Conservation (phyloP, 108 stramenopile species). For the Epithemia pelagica region DNA sequence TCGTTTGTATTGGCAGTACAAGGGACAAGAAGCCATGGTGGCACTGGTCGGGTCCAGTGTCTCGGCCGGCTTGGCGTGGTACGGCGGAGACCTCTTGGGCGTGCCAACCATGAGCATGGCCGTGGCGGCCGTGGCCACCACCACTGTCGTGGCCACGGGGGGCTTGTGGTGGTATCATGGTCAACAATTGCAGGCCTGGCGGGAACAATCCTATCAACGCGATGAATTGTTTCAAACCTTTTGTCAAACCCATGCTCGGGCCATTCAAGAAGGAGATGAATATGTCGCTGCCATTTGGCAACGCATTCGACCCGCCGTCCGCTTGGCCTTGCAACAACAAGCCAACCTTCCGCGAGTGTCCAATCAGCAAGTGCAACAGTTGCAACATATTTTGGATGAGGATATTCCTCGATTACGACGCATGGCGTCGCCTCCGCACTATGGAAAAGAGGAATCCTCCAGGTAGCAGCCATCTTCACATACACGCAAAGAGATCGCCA, state of each 20-base stretch:
- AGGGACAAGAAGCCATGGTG: slow-evolving; percentile 19
- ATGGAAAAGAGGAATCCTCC: slow-evolving; percentile 29
- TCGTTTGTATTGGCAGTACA: slow-evolving; percentile 8
- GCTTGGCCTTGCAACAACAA: slow-evolving; percentile 45
- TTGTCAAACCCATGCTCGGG: slow-evolving; percentile 69
- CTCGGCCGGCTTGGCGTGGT: slow-evolving; percentile 7
- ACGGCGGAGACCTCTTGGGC: slow-evolving; percentile 14
- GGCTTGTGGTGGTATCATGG: slow-evolving; percentile 75
- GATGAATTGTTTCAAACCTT: slow-evolving; percentile 68
- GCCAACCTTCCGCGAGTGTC: slow-evolving; percentile 28
- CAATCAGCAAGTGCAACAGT: slow-evolving; percentile 41
- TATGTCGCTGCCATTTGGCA: slow-evolving; percentile 81
- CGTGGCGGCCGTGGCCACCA: slow-evolving; percentile 16
- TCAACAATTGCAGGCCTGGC: slow-evolving; percentile 45
- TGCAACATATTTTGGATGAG: slow-evolving; percentile 74
- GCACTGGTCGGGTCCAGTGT: slow-evolving; percentile 18
- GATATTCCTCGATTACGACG: slow-evolving; percentile 82
- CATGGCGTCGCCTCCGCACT: slow-evolving; percentile 68
- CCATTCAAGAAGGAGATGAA: slow-evolving; percentile 86
- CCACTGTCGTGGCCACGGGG: slow-evolving; percentile 64
- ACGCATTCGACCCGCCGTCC: slow-evolving; percentile 62
- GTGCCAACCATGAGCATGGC: slow-evolving; percentile 7
- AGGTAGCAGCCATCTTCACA: too few species aligned
- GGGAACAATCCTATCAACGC: slow-evolving; percentile 41
- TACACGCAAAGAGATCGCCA: too few species aligned